Base-by-base conservation (phyloP, 1,284 basidiomycete species). In the Cystobasidiaceae sp. region DNA sequence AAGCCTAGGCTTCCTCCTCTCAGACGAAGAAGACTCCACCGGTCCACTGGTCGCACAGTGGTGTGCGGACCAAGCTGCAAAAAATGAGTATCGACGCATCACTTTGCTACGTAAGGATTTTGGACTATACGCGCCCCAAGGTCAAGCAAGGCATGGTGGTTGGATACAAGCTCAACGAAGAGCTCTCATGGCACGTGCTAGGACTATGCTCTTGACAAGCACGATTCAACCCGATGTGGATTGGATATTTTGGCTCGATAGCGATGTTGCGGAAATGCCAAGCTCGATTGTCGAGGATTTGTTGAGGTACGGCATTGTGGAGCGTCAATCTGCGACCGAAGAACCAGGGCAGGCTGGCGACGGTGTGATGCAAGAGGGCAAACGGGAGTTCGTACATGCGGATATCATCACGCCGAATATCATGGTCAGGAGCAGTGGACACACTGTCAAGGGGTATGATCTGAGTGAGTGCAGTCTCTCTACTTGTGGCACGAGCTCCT, bases 211-310 rank as follows among this genome's bases (percentile, higher is more conserved):
- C 4, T 48, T 70, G 17, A 67, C 62, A 27, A 66, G 67, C 15
- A 67, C 67, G 15, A 44, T 70, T 2, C 43, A 58, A 17, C 67
- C 67, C 6, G 44, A 34, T 25, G 50, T 67, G 25, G 69, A 70
- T 28, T 70, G 69, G 69, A 67, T 68, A 3, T 65, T 70, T 34
- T 70, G 69, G 69, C 43, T 70, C 7, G 69, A 70, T 37, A 43
- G 46, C 4, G 69, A 70, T 39, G 51, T 70, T 2, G 37, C 21
- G 13, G 64, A 68, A 21, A 45, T 49, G 17, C 56, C 67, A 5
- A 66, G 64, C 15, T 55, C 48, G 2, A 61, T 70, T n/a, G 57
- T 70, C 32, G 37, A 46, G 25, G 69, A 70, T 48, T 57, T 70
- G 11, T 39, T 70, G 19, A 28, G 37, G 4, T 66, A 63, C 27